Evolutionary conservation across 179 eudicot genomes (phyloP), one percentile per base, ranked within the genome.

Genomic region (Patellifolia procumbens): DNA sequence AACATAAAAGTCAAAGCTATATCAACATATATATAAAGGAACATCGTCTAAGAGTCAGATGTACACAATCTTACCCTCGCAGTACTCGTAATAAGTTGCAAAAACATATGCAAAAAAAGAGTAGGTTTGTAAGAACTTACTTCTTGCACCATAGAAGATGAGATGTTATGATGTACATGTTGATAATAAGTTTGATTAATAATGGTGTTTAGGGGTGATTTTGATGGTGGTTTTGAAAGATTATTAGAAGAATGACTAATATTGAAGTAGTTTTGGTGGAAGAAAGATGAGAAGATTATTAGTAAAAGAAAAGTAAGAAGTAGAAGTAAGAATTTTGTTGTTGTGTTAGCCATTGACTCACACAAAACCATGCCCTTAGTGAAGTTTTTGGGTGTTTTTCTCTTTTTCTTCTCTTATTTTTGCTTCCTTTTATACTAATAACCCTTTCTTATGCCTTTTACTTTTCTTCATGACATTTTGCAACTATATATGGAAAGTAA

Each of bases 321-420:
- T 32, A 76, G 74, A 39, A 81, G 51, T n/a, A 73, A 77, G 68
- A n/a, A 28, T 71, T 56, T 55, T 72, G 76, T 35, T 20, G 75
- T 58, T 72, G 68, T 48, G 31, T 78, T 71, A 62, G 80, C 72
- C 80, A 78, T 78, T 37, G 39, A 68, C 15, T 68, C 72, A 68
- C 37, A 48, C 72, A 28, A 39, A 39, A 46, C 58, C 72, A 48
- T 68, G 55, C 72, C 46, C 42, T 64, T 19, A 6, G 13, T 8
- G 11, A 34, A 22, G 52, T 5, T 39, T 67, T 67, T 19, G 48
- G 26, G 69, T 20, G 46, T 64, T 42, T 32, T 63, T 58, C 32
- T 55, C 16, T 32, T 11, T 5, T 63, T 17, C 45, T 20, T 32
- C 68, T 63, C 13, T 39, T 35, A 1, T 39, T 0, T 65, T 5